Conservation (phyloP, 2,329 filamentous ascomycete genomes). For the Ceratocystis colombiana region DNA sequence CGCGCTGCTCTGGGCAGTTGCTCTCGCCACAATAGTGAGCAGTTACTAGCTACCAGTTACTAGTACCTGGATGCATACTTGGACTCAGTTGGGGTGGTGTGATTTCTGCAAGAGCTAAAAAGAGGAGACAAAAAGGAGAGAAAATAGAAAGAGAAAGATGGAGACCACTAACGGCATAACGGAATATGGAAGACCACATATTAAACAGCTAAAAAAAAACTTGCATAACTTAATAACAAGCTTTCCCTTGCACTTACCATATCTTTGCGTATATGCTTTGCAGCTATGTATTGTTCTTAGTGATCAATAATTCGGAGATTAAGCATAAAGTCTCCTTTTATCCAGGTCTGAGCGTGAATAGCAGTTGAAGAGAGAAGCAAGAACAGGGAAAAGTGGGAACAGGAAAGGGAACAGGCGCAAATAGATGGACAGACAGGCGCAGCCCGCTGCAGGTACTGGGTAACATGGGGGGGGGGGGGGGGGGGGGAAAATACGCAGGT, state of each 20-base stretch:
- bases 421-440: too few relatives aligned
- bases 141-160: background rate
- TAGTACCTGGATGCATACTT: too few relatives aligned
- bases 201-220: background rate
- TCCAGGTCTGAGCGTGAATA: background rate
- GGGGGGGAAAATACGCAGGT: too few relatives aligned
- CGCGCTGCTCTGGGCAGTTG: background rate
- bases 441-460: background rate
- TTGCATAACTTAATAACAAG: background rate
- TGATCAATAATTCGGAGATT: constrained; percentile 11
- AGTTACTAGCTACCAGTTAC: too few relatives aligned
- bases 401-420: background rate
- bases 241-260: background rate
- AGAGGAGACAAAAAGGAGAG: background rate
- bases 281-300: background rate
- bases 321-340: constrained; percentile 11
- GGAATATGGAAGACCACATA: background rate
- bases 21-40: constrained; percentile 8
- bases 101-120: background rate
- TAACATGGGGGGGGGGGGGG: too few relatives aligned
- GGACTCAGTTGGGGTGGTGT: background rate
- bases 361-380: background rate
- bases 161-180: background rate
- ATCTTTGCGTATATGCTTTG: background rate
- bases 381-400: constrained; percentile 4